phyloP scores from a whole-genome alignment of 2,329 filamentous ascomycete genomes.

The Fusarium mexicanum region DNA sequence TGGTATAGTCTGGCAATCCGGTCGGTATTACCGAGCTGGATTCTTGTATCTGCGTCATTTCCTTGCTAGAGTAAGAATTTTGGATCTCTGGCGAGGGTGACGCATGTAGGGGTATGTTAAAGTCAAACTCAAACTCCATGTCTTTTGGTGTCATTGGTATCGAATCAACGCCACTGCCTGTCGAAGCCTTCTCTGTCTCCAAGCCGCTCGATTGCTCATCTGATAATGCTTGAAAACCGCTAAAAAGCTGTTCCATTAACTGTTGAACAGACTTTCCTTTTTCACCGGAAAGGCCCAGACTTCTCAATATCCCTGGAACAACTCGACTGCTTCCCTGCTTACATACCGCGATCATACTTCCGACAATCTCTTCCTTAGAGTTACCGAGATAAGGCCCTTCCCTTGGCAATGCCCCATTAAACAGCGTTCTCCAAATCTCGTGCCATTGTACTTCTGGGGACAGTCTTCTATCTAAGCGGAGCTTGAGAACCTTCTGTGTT shows the following conservation, averaged over 20 bases:
- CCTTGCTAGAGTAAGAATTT: rapidly evolving
- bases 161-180: background rate
- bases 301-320: background rate
- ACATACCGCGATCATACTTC: background rate
- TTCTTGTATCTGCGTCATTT: rapidly evolving
- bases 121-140: background rate
- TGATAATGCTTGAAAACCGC: background rate
- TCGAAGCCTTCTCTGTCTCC: rapidly evolving
- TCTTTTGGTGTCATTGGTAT: background rate
- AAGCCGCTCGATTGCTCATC: rapidly evolving
- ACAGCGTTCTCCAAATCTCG: background rate
- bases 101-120: background rate
- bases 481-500: background rate
- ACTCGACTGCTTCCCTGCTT: background rate
- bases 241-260: background rate
- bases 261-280: background rate
- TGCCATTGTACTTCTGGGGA: background rate
- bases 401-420: rapidly evolving
- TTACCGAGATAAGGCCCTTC: background rate
- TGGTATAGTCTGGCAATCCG: background rate
- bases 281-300: rapidly evolving
- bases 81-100: background rate
- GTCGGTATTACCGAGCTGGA: background rate
- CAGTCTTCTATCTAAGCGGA: background rate
- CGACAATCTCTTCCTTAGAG: background rate